Base-by-base conservation (phyloP, 371 early-diverging fungal genomes). In the Mucor indicus region DNA sequence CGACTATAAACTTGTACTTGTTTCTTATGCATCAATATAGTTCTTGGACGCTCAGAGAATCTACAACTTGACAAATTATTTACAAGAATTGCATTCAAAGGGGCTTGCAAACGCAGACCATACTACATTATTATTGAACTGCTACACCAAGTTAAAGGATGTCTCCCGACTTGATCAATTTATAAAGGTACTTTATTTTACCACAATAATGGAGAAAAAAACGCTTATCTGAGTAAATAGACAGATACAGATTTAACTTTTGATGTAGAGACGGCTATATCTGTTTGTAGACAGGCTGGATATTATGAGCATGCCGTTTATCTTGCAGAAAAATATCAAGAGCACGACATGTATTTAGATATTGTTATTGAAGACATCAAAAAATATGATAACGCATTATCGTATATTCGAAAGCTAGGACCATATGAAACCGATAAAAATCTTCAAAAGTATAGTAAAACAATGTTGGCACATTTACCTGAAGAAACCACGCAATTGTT, bases 111-210 rank as follows among this genome's bases (percentile, higher is more conserved):
- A 90, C 46, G 79, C 88, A 11, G 95, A 96, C 60, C 96, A 96
- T 63, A 96, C 96, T 0, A 96, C 96, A 0, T 63, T 96, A 36
- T 67, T 98, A 22, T 74, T 98, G n/a, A 96, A 95, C 58, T 98
- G 98, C 76, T 98, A 96, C 62, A 91, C 96, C 17, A 96, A 96
- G 62, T 76, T 94, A 13, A 89, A 90, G 56, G 95, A 92, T 66
- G 86, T 86, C 9, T 79, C 80, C 32, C 65, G 85, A 10, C 67
- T 94, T 16, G 90, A 92, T 60, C 80, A 82, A 55, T 95, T 98
- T 55, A 87, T 98, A 50, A 87, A 90, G 76, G 84, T 77, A 53
- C n/a, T 7, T 33, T 5, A 11, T 4, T 15, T 27, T 19, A 15
- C n/a, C 22, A 35, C 2, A 8, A 12, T 25, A 9, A 35, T 17